Conservation (phyloP, 352 stramenopile species). For the Phytophthora litchii region DNA sequence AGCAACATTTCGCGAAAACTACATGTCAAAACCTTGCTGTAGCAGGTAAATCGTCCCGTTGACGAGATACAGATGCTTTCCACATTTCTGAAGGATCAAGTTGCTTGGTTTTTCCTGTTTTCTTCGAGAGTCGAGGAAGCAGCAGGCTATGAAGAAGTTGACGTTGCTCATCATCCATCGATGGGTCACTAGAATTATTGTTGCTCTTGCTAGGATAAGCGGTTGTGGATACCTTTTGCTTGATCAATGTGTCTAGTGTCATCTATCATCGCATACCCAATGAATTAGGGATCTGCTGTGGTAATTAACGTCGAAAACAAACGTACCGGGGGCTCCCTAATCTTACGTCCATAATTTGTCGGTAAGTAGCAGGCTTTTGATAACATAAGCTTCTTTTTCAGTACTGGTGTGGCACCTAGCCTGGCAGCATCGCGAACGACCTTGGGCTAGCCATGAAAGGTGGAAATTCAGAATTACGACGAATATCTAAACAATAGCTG, state of each 20-base stretch:
- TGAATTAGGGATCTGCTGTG: neutral
- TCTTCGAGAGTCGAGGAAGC: constrained; percentile 21
- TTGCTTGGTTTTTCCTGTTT: constrained; percentile 3
- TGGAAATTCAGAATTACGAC: neutral
- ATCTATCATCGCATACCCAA: constrained; percentile 29
- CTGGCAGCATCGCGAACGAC: constrained; percentile 11
- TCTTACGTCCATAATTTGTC: constrained; percentile 34
- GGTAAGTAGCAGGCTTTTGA: constrained; percentile 46
- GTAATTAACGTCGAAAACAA: neutral
- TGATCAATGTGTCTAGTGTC: constrained; percentile 58
- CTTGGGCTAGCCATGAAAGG: constrained; percentile 10
- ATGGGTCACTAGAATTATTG: constrained; percentile 16
- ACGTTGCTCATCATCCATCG: constrained; percentile 23
- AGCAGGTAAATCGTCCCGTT: constrained; percentile 6
- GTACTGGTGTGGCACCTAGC: constrained; percentile 13
- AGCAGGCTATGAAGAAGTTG: constrained; percentile 22
- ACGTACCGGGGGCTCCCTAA: constrained; percentile 44
- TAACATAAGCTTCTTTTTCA: constrained; percentile 54
- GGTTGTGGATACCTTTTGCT: constrained; percentile 23
- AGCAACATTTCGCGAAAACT: no score
- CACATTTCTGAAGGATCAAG: constrained; percentile 38
- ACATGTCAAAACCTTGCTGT: constrained; percentile 40
- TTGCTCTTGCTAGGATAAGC: neutral
- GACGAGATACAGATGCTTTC: constrained; percentile 23
- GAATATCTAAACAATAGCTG: neutral